Conservation (phyloP, 2,329 filamentous ascomycete genomes). For the Penicillium brevicompactum region DNA sequence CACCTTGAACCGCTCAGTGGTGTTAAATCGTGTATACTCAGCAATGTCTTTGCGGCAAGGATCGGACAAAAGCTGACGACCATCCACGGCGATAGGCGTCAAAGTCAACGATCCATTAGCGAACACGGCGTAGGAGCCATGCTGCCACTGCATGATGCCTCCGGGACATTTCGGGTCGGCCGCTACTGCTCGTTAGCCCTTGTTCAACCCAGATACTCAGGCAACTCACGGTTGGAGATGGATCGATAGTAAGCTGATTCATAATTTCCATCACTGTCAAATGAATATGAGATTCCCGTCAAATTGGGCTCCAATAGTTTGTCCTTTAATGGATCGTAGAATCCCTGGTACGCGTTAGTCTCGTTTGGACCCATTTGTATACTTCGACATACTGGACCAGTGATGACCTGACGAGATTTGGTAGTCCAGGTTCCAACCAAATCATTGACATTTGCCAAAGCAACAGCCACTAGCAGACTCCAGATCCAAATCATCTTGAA, state of each 20-base stretch:
- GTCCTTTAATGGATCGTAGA: constrained; percentile 70
- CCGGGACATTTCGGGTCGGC: constrained; percentile 62
- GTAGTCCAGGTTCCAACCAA: constrained; percentile 73
- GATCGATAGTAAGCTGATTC: constrained; percentile 72
- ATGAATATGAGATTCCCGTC: constrained; percentile 74
- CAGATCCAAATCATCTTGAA: constrained; percentile 36
- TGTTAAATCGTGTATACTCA: constrained; percentile 68
- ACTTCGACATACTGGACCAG: constrained; percentile 61
- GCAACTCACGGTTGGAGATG: constrained; percentile 65
- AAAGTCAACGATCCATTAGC: constrained; percentile 62
- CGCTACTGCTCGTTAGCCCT: constrained; percentile 45
- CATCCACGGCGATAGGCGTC: constrained; percentile 65
- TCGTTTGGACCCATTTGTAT: not conserved
- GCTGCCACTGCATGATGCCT: constrained; percentile 73
- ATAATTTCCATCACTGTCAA: constrained; percentile 67
- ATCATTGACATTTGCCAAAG: constrained; percentile 48
- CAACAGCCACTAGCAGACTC: constrained; percentile 39
- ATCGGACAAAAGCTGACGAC: constrained; percentile 66
- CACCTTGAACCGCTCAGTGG: constrained; percentile 65
- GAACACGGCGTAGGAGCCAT: constrained; percentile 62
- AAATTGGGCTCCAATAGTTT: constrained; percentile 65
- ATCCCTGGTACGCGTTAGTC: constrained; percentile 53
- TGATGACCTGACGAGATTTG: constrained; percentile 69
- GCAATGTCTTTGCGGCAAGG: constrained; percentile 61
- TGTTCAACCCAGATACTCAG: not conserved